Evolutionary conservation across 202 grass and related monocot genomes (phyloP), one percentile per base, ranked within the genome.

Genomic region (Miscanthus sacchariflorus): DNA sequence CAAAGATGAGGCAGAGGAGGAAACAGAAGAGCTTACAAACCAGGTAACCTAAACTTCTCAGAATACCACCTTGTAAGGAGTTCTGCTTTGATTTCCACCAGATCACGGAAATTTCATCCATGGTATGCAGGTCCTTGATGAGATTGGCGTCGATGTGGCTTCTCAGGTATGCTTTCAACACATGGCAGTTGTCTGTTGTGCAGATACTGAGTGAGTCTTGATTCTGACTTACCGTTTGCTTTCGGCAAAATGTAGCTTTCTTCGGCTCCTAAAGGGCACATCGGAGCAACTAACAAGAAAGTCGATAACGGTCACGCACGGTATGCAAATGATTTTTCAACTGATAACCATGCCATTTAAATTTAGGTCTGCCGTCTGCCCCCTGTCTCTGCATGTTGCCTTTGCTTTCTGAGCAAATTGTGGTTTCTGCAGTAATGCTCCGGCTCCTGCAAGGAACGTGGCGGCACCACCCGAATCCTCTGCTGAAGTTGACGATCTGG

Each of bases 21-120:
- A 99, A 96, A 97, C 97, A 40, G 97, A 99, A 92, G 97, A 99
- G 68, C 94, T 99, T 87, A 99, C 97, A 15, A 97, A 97, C 76
- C 97, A 99, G 97, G 97, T 97, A 81, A 92, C 67, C 38, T 73
- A 11, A 33, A 43, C 21, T 46, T 86, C 3, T 90, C 43, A 76
- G 54, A 30, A 39, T 58, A 70, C 4, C 76, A 80, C 23, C 12
- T 48, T 50, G 1, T 2, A 9, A 78, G 12, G 19, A 73, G 30
- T 58, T 74, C 2, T 42, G 23, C n/a, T 63, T 44, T 63, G 49
- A 27, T 46, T 74, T 49, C 38, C 4, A 11, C 17, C 49, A 8
- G 9, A 52, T 5, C 42, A 44, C 12, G 13, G 12, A 78, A 61
- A 63, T 25, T 46, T 50, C 2, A 35, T 56, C 42, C 21, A 52